A percentile compares a stretch with the other conserved stretches of the same genome.
phyloP scores from a whole-genome alignment of 148 eudicot species.

The Spergularia bocconei region DNA sequence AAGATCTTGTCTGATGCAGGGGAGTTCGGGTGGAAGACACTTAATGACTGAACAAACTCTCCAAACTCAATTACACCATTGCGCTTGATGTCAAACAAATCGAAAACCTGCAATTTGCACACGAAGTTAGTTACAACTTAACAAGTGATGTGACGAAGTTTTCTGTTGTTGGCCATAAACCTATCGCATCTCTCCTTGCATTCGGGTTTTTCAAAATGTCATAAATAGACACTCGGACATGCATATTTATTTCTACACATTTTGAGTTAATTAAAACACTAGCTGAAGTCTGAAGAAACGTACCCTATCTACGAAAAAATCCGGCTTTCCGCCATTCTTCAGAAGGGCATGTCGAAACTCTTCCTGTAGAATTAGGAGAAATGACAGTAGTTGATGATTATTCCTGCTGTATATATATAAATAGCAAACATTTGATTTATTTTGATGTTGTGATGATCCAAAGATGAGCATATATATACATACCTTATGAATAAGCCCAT shows the following conservation, averaged over 20 bases:
- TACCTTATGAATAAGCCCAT: constrained; percentile 39
- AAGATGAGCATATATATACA: not conserved
- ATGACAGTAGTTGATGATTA: not conserved
- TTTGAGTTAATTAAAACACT: no score
- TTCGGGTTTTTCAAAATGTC: no score
- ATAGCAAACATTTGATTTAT: not conserved
- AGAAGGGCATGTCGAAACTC: constrained; percentile 37
- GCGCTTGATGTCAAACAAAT: constrained; percentile 51
- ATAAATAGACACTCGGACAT: no score
- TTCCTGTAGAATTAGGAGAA: constrained; percentile 26
- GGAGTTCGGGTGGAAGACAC: constrained; percentile 59
- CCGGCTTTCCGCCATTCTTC: constrained; percentile 21
- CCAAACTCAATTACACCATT: constrained; percentile 58
- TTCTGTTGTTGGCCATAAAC: no score
- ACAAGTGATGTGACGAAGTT: no score
- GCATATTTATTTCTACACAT: no score
- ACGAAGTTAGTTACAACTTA: no score
- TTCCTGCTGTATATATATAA: not conserved
- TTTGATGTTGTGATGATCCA: not conserved
- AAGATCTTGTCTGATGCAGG: constrained; percentile 40
- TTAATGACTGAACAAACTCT: constrained; percentile 49
- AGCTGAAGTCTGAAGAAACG: not conserved
- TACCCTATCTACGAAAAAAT: constrained; percentile 45
- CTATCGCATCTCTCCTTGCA: no score
- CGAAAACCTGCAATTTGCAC: constrained; percentile 35